Base-by-base conservation (phyloP, 495 filamentous ascomycete genomes). In the Aspergillus asperescens region DNA sequence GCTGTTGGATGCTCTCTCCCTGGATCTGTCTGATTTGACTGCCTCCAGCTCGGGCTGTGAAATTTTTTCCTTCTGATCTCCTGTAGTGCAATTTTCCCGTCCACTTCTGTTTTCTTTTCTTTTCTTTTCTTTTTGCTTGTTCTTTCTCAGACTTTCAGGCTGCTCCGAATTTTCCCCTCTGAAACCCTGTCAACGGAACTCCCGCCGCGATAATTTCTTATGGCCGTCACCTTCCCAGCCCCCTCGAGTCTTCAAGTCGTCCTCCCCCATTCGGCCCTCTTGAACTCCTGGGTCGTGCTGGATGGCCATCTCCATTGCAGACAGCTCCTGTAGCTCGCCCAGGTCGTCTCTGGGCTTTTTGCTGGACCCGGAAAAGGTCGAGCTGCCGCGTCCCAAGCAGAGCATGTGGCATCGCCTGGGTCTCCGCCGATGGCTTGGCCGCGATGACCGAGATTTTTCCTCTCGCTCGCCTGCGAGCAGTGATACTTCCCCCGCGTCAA, bases 381-480 rank as follows among this genome's bases (percentile, higher is more conserved):
- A 62, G 31, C 50, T 46, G 35, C 60, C 58, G 41, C 64, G 59
- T 47, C 70, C 71, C 41, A 79, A 77, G 54, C 67, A 70, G 63
- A 76, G 75, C 55, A 76, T 78, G 68, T 79, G 74, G 74, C 76
- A 76, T 55, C 66, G 70, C 39, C 58, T 77, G 42, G 72, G 68
- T 23, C 61, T 76, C 28, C 66, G 68, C 51, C 59, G 68, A 70
- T 78, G 67, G 72, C 67, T 76, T 61, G 71, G 71, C 55, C 72
- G 73, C 27, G 77, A 78, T 43, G 71, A 72, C 62, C 68, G 67
- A 62, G 66, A 72, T 54, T 50, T 60, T 39, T 60, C 56, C 32
- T 57, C 51, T 37, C 60, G 52, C n/a, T 55, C 60, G 27, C 52
- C 51, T 28, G 51, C 56, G 42, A 54, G 35, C 35, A 41, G 38